Evolutionary conservation across 768 basidiomycete species (phyloP), one percentile per base, ranked within the genome.

Genomic region (Termitomyces sp.): DNA sequence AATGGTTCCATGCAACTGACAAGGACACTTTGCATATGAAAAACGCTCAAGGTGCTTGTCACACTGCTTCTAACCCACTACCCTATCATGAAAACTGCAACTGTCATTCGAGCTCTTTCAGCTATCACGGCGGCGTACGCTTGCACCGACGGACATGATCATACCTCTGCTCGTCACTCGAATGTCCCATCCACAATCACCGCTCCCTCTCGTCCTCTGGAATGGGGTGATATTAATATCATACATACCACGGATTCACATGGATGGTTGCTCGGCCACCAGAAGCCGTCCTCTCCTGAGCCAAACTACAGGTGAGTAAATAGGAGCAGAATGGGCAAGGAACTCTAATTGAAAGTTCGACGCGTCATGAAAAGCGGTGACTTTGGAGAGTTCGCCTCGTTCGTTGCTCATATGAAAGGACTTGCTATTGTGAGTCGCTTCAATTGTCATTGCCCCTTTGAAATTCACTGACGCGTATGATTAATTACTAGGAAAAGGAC

Each of bases 151-250:
- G 53, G 32, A 26, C 54, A 46, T 12, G 46, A 56, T 20, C 54
- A 75, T 58, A 61, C 49, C 24, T 69, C 24, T 32, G 8, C 70
- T 55, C 57, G 78, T 54, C 72, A 74, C 52, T 69, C 72, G 52
- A 77, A 80, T 0, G 43, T n/a, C 6, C 69, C 75, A 47, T 61
- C 71, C 14, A 72, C 72, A 14, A 69, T 86, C 33, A 73, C 82
- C 0, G 77, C 77, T 18, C 92, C 92, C 4, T 79, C 80, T 56
- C 76, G 85, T 20, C 80, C 83, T 24, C 77, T 96, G 14, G 81
- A 83, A 53, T 94, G 93, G 94, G 85, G 87, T n/a, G 91, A 94
- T 65, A 78, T 95, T 67, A 95, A 95, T 67, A 81, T 94, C 64
- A 79, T 94, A 47, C 85, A 87, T 64, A 94, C 92, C 3, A 94